phyloP scores from a whole-genome alignment of 2,329 filamentous ascomycete species.

The Fusarium sp. region DNA sequence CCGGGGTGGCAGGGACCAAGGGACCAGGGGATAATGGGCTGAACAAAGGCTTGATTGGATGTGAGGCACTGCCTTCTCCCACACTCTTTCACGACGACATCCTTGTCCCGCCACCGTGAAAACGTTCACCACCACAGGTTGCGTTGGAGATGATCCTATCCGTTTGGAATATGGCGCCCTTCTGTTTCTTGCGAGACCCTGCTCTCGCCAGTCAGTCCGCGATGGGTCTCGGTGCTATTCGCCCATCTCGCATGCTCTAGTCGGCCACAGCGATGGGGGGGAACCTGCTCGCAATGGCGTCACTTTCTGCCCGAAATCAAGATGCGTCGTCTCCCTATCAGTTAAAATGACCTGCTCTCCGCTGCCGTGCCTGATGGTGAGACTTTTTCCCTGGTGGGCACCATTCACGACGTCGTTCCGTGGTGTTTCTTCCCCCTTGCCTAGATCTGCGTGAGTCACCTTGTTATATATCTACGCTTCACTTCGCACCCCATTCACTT shows the following conservation, averaged over 20 bases:
- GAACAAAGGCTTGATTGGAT: conserved; percentile 35
- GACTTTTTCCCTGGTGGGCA: conserved; percentile 39
- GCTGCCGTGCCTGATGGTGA: conserved; percentile 29
- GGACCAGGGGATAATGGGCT: conserved; percentile 8
- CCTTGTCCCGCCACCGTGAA: conserved; percentile 26
- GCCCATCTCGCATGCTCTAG: conserved; percentile 12
- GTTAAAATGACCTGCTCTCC: conserved; percentile 35
- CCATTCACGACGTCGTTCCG: conserved; percentile 38
- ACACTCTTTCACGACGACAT: conserved; percentile 14
- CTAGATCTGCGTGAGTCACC: conserved; percentile 39
- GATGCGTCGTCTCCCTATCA: conserved; percentile 34
- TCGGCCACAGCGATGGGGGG: conserved; percentile 16
- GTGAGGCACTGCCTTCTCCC: conserved; percentile 9
- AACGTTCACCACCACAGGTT: conserved; percentile 26
- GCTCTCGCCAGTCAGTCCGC: conserved; percentile 25
- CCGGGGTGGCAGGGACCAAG: conserved; percentile 8
- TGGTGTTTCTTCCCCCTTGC: conserved; percentile 41
- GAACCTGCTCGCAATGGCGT: conserved; percentile 41
- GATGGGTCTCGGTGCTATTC: conserved; percentile 18
- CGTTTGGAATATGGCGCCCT: conserved; percentile 26
- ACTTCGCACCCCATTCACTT: conserved; percentile 42
- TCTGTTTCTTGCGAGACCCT: conserved; percentile 30
- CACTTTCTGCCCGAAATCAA: conserved; percentile 30
- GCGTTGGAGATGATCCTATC: conserved; percentile 35
- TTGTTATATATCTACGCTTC: conserved; percentile 34